Evolutionary conservation across 2,329 filamentous ascomycete species (phyloP), one percentile per base, ranked within the genome.

Genomic region (Bipolaris bicolor): DNA sequence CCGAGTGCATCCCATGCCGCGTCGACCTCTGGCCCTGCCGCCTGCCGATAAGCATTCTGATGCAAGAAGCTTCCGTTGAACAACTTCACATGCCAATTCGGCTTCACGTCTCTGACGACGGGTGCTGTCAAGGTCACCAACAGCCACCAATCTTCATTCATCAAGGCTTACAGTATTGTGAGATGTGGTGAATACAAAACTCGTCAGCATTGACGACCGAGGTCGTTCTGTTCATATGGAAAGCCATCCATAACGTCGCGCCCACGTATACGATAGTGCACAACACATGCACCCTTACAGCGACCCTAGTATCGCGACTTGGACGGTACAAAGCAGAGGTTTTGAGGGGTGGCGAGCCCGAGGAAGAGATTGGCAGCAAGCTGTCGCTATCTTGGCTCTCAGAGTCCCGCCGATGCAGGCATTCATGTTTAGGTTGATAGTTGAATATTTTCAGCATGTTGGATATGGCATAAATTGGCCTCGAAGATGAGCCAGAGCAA

Each of bases 1-100:
- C 83, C 83, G 0, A 85, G 61, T 1, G 77, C 76, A 20, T 76
- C 78, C 85, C 86, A 88, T 0, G 84, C 85, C 3, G 78, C 79
- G 58, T 88, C 86, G 0, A 86, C 84, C 49, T 84, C 82, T 0
- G 82, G 80, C 0, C 81, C 63, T 1, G 78, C 81, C 11, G 77
- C 68, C 55, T 80, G 76, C 1, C 85, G 81, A 65, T 83, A 88
- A 15, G 83, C 71, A 24, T 82, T 82, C 61, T 85, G 80, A 0
- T 83, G 74, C 52, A 86, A 64, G 18, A 88, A 83, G 0, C 82
- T 82, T 0, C 85, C 85, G 58, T 88, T 85, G 70, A 86, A 88
- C 1, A 62, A 62, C 49, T 79, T 68, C 0, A 67, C 66, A 10
- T 75, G 69, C 67, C 81, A 83, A 10, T 69, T 66, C 4, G 82